Evolutionary conservation across 495 filamentous ascomycete species (phyloP).

Genomic region (Penicillium malachiteum): DNA sequence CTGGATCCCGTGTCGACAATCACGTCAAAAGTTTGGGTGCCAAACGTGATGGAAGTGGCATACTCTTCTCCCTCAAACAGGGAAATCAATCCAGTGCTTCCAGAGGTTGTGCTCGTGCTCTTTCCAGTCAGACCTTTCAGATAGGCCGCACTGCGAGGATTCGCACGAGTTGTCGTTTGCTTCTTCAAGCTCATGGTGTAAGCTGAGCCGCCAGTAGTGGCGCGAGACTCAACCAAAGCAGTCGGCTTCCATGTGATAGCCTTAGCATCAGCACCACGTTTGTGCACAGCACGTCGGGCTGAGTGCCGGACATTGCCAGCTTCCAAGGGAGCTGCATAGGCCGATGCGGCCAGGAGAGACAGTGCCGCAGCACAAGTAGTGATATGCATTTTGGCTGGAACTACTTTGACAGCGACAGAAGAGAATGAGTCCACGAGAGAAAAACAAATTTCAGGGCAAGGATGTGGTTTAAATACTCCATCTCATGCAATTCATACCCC

Average conservation of each 20-base stretch:
- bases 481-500: too few species aligned
- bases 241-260: slow-evolving; percentile 5
- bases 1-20: slow-evolving; percentile 60
- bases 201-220: neutral
- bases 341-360: slow-evolving; percentile 4
- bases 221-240: neutral
- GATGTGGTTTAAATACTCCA: too few species aligned
- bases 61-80: slow-evolving; percentile 7
- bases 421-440: neutral
- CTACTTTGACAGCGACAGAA: neutral
- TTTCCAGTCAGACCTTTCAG: neutral
- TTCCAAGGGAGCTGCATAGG: neutral
- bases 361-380: neutral
- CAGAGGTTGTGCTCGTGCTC: neutral
- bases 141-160: slow-evolving; percentile 4
- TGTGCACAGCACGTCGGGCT: slow-evolving; percentile 1
- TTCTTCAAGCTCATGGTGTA: slow-evolving; percentile 3
- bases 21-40: slow-evolving; percentile 36
- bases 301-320: neutral
- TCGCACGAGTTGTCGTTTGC: neutral
- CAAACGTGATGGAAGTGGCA: slow-evolving; percentile 11
- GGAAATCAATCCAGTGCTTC: neutral
- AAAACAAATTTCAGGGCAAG: too few species aligned
- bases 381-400: neutral
- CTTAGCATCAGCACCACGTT: slow-evolving; percentile 1